Evolutionary conservation across 768 basidiomycete species (phyloP).

Genomic region (Lactarius sp.): DNA sequence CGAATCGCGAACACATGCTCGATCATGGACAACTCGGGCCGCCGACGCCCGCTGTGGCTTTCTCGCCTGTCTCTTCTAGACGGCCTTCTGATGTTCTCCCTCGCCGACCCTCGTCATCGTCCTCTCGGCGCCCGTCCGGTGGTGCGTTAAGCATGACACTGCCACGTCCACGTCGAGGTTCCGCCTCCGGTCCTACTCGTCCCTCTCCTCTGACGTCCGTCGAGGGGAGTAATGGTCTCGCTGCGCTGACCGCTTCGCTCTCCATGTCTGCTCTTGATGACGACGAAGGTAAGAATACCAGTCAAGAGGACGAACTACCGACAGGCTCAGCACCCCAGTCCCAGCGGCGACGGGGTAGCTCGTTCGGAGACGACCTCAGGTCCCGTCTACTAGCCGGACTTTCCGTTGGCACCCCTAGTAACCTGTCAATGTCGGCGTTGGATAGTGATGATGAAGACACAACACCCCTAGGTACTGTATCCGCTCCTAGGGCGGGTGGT

Average conservation of each 20-base stretch:
- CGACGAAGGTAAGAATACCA: slow-evolving; percentile 22
- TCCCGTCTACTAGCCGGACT: slow-evolving; percentile 14
- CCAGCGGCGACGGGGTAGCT: slow-evolving; percentile 2
- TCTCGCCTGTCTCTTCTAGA: slow-evolving; percentile 48
- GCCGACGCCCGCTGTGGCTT: slow-evolving; percentile 47
- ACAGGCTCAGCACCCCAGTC: not conserved
- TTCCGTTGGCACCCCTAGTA: slow-evolving; percentile 30
- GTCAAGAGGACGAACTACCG: slow-evolving; percentile 26
- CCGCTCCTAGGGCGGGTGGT: slow-evolving; percentile 3
- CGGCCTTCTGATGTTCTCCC: slow-evolving; percentile 28
- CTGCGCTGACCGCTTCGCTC: slow-evolving; percentile 16
- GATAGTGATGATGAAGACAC: slow-evolving; percentile 45
- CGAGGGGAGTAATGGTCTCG: slow-evolving; percentile 16
- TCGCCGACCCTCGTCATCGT: slow-evolving; percentile 17
- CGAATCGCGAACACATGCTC: slow-evolving; percentile 89
- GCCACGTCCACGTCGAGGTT: slow-evolving; percentile 20
- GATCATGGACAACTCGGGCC: slow-evolving; percentile 80
- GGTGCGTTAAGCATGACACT: slow-evolving; percentile 14
- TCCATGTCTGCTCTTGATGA: slow-evolving; percentile 32
- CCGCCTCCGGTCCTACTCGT: slow-evolving; percentile 10
- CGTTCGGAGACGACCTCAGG: slow-evolving; percentile 16
- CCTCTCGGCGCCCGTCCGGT: slow-evolving; percentile 23
- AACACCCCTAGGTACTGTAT: not conserved
- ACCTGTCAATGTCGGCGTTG: slow-evolving; percentile 49
- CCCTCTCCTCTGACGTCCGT: slow-evolving; percentile 12